A percentile compares a stretch with the other conserved stretches of the same genome.
Conservation (phyloP, 139 green algal species). For the Pleodorina starrii region DNA sequence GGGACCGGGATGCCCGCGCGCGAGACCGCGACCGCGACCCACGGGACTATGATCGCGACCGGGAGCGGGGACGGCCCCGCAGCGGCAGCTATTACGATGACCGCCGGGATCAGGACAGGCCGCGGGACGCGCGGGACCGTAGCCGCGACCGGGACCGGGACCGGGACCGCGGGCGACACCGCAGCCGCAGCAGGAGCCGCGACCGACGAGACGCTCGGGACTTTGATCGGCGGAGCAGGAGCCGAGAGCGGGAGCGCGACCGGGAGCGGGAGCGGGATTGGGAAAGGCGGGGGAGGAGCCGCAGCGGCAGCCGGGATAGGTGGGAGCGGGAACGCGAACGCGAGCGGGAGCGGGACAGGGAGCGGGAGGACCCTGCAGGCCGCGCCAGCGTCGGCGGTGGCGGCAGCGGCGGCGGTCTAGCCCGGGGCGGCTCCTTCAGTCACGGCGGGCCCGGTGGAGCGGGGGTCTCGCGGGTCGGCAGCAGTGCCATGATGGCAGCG, state of each 20-base stretch:
- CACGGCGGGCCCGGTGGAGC: background rate
- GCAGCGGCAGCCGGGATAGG: background rate
- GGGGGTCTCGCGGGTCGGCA: background rate
- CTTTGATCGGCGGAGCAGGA: background rate
- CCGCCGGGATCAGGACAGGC: background rate
- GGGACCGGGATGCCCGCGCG: background rate
- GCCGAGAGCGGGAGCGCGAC: slow-evolving; percentile 10
- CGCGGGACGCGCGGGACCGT: slow-evolving; percentile 1
- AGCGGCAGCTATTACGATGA: background rate
- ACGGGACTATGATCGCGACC: background rate
- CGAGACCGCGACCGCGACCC: slow-evolving; percentile 6
- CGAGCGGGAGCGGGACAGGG: background rate
- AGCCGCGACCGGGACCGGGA: background rate
- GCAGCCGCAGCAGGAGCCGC: background rate
- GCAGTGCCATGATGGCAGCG: background rate
- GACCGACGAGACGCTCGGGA: slow-evolving; percentile 16
- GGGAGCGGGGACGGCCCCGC: background rate
- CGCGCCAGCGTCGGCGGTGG: background rate
- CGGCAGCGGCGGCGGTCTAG: background rate
- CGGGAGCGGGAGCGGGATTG: background rate
- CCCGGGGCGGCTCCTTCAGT: slow-evolving; percentile 2
- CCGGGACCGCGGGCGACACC: slow-evolving; percentile 1
- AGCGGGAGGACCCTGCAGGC: background rate
- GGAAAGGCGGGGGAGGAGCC: background rate
- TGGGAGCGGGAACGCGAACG: background rate